A percentile compares a stretch with the other conserved stretches of the same genome.
Evolutionary conservation across 106 monocot genomes (phyloP).

Genomic region (Vanilla planifolia): DNA sequence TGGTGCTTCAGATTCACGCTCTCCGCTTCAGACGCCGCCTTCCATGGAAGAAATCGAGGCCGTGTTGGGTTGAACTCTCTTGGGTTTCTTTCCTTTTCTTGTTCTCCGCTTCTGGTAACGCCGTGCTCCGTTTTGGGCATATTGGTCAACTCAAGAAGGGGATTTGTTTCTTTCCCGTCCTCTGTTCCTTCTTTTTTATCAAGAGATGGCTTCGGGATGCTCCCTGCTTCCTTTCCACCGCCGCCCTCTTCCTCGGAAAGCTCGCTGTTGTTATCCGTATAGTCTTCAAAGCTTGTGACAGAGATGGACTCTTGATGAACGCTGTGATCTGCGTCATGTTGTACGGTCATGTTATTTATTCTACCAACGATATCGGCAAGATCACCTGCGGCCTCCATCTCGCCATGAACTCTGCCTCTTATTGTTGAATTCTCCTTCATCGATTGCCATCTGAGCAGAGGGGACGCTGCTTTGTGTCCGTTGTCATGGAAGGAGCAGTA

Average conservation of each 20-base stretch:
- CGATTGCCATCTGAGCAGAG: conserved; percentile 39
- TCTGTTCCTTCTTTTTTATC: neutral
- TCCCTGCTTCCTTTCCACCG: conserved; percentile 15
- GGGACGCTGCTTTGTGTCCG: conserved; percentile 15
- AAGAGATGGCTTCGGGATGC: too few species aligned
- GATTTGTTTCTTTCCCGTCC: conserved; percentile 7
- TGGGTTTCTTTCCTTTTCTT: neutral
- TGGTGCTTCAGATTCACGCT: conserved; percentile 57
- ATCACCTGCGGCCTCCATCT: neutral
- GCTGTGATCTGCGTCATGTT: conserved; percentile 16
- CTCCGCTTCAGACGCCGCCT: conserved; percentile 40
- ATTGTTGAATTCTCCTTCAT: conserved; percentile 25
- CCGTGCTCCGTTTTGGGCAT: neutral
- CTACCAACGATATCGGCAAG: neutral
- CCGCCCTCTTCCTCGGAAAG: conserved; percentile 15
- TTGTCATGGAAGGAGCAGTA: conserved; percentile 73
- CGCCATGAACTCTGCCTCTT: conserved; percentile 14
- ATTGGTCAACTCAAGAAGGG: neutral
- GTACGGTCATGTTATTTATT: conserved; percentile 31
- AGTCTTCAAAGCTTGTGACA: conserved; percentile 10
- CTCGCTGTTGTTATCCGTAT: conserved; percentile 21
- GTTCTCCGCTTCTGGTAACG: neutral
- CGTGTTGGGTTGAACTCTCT: conserved; percentile 29
- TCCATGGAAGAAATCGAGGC: conserved; percentile 28
- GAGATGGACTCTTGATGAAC: conserved; percentile 9